These are phyloP conservation scores for Geoglossum glabrum DNA, from an alignment of 495 filamentous ascomycete species.

Conservation along the genomic window DNA sequence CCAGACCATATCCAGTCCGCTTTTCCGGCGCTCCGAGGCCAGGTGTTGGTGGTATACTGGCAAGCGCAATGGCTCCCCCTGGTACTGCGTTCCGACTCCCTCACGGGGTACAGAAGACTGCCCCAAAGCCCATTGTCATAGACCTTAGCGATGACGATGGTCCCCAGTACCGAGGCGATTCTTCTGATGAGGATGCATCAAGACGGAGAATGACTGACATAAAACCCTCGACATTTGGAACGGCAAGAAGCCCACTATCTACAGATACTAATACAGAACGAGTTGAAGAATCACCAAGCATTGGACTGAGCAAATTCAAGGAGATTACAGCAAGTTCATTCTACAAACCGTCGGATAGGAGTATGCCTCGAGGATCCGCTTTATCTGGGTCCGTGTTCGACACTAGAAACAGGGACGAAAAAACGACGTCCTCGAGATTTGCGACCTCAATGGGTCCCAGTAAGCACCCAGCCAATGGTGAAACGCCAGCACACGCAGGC, in stretches of 20 bases:
- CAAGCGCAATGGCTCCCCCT: conserved; percentile 50
- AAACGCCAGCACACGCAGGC: conserved; percentile 25
- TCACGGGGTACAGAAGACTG: conserved; percentile 13
- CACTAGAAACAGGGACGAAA: background rate
- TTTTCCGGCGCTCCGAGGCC: conserved; percentile 14
- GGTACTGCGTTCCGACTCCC: conserved; percentile 54
- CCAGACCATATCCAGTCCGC: conserved; percentile 22
- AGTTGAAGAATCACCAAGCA: conserved; percentile 14
- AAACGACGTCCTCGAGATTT: background rate
- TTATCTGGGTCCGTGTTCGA: conserved; percentile 8
- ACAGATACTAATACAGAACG: conserved; percentile 11
- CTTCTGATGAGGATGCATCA: conserved; percentile 33
- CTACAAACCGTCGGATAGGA: conserved; percentile 22
- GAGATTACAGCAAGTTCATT: conserved; percentile 27
- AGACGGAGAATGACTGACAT: conserved; percentile 37
- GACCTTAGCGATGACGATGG: conserved; percentile 34
- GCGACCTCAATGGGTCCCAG: conserved; percentile 4
- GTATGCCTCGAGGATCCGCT: background rate
- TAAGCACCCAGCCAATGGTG: conserved; percentile 28
- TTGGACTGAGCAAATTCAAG: conserved; percentile 22
- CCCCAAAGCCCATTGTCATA: conserved; percentile 19
- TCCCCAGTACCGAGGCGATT: conserved; percentile 33
- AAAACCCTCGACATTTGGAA: conserved; percentile 42
- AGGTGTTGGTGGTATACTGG: conserved; percentile 26
- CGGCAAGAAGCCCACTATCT: background rate